Evolutionary conservation across 2,329 filamentous ascomycete species (phyloP).

Genomic region (Penicillium sp.): DNA sequence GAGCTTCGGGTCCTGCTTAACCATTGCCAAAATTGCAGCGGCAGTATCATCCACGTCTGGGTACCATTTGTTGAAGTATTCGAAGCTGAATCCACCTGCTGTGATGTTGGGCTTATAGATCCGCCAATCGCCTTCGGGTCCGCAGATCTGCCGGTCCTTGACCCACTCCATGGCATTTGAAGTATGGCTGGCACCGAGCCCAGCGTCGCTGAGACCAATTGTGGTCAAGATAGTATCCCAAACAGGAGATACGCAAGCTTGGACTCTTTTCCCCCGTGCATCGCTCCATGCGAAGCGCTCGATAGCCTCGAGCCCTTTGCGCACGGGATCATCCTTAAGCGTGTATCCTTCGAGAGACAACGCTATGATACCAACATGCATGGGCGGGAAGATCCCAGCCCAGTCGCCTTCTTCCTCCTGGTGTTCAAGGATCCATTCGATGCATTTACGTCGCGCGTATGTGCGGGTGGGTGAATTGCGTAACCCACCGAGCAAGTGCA

Average conservation of each 20-base stretch:
- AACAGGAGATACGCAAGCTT: constrained; percentile 31
- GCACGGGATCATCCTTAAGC: constrained; percentile 22
- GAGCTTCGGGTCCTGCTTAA: constrained; percentile 23
- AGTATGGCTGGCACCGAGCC: not conserved
- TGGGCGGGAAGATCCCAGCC: constrained; percentile 33
- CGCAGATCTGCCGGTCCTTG: constrained; percentile 24
- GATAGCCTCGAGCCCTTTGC: constrained; percentile 26
- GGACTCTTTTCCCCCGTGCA: constrained; percentile 29
- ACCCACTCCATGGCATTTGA: constrained; percentile 14
- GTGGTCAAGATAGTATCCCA: constrained; percentile 41
- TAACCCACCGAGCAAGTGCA: constrained; percentile 15
- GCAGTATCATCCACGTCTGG: constrained; percentile 40
- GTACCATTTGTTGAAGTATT: constrained; percentile 35
- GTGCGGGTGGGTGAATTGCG: constrained; percentile 13
- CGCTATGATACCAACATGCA: constrained; percentile 29
- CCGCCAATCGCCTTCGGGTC: constrained; percentile 31
- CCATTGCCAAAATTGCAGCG: constrained; percentile 29
- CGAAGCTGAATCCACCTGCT: constrained; percentile 34
- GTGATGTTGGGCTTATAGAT: constrained; percentile 24
- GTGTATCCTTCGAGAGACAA: constrained; percentile 32
- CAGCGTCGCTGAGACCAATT: constrained; percentile 28
- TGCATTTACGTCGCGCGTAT: constrained; percentile 22
- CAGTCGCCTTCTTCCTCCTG: constrained; percentile 34
- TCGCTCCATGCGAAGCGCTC: constrained; percentile 30
- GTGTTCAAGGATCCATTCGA: constrained; percentile 34